phyloP scores from a whole-genome alignment of 208 protist species.

The Trypanosoma theileri region DNA sequence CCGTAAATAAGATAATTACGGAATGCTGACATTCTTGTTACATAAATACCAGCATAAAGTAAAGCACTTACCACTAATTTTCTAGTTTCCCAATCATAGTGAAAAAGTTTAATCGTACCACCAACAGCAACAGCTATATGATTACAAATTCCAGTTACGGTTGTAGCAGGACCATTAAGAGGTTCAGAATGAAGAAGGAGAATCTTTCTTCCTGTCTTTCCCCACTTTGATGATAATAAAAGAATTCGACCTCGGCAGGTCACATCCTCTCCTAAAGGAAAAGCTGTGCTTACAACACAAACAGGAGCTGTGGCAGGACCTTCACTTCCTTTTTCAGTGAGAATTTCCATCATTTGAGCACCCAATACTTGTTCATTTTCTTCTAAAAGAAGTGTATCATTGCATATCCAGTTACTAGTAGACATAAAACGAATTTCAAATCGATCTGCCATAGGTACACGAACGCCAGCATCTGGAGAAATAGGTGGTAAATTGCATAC shows the following conservation, averaged over 20 bases:
- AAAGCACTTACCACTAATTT: constrained; percentile 74
- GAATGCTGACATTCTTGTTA: constrained; percentile 67
- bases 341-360: constrained; percentile 50
- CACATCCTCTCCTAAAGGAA: constrained; percentile 84
- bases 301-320: constrained; percentile 45
- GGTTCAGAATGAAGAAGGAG: constrained; percentile 69
- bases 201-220: constrained; percentile 31
- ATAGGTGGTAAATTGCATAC: constrained; percentile 37
- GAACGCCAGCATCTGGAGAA: constrained; percentile 35
- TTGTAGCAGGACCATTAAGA: constrained; percentile 79
- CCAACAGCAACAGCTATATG: constrained; percentile 77
- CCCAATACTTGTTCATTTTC: constrained; percentile 84
- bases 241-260: constrained; percentile 74
- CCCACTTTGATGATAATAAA: constrained; percentile 45
- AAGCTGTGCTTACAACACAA: constrained; percentile 80
- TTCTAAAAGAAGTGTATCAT: constrained; percentile 54
- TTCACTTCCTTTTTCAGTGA: constrained; percentile 52
- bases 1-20: constrained; percentile 81
- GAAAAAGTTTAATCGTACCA: constrained; percentile 82
- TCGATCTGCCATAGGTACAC: constrained; percentile 67
- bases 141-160: constrained; percentile 54
- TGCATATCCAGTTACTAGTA: constrained; percentile 46
- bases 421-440: constrained; percentile 70
- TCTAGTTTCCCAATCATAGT: constrained; percentile 51
- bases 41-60: constrained; percentile 82